Evolutionary conservation across 805 yeast species (phyloP).

Genomic region (Wickerhamomyces rabaulensis): DNA sequence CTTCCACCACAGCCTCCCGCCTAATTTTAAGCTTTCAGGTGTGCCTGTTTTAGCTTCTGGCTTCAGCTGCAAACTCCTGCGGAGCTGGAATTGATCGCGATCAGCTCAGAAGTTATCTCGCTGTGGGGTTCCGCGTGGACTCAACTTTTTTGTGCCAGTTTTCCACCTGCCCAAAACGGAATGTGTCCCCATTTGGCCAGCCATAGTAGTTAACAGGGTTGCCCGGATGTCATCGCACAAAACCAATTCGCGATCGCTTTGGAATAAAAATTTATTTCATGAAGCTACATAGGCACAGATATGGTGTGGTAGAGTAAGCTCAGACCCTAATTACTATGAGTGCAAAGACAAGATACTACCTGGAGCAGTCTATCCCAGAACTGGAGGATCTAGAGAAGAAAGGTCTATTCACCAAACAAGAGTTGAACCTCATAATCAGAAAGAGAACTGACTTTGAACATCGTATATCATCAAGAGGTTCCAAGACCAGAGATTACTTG

Average conservation of each 20-base stretch:
- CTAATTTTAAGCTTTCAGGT: not conserved
- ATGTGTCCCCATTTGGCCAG: not conserved
- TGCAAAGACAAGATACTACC: conserved; percentile 46
- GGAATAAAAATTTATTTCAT: not conserved
- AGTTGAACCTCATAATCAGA: conserved; percentile 80
- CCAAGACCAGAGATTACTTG: conserved; percentile 70
- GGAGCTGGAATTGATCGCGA: not conserved
- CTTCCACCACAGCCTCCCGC: too few species aligned
- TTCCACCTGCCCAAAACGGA: not conserved
- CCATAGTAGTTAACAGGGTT: not conserved
- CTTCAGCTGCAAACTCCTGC: not conserved
- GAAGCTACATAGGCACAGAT: not conserved
- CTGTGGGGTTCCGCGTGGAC: not conserved
- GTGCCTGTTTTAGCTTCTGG: not conserved
- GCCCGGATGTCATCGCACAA: not conserved
- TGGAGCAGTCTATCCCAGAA: conserved; percentile 82
- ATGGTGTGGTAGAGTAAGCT: too few species aligned
- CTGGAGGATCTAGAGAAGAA: conserved; percentile 79
- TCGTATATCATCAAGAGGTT: conserved; percentile 77
- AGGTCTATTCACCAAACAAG: conserved; percentile 77
- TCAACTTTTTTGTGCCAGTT: not conserved
- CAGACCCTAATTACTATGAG: conserved; percentile 2
- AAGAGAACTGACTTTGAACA: conserved; percentile 95
- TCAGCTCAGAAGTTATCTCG: not conserved
- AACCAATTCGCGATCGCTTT: not conserved